These are phyloP conservation scores for Lasiosphaeria miniovina DNA, from an alignment of 495 filamentous ascomycete genomes.

Conservation along the genomic window DNA sequence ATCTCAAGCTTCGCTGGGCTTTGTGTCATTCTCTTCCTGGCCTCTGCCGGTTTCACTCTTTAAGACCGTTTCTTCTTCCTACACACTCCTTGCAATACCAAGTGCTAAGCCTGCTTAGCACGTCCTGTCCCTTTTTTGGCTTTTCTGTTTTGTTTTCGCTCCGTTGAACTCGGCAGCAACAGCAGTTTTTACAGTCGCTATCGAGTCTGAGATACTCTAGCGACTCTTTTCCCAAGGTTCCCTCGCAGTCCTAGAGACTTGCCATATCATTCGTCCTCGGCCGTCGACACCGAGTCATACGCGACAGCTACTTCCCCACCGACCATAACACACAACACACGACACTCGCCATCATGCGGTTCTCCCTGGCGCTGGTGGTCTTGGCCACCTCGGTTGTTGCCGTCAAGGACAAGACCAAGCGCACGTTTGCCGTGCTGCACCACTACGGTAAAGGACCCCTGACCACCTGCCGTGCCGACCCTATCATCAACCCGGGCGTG, in stretches of 20 bases:
- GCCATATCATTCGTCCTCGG: neutral
- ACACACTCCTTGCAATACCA: constrained; percentile 18
- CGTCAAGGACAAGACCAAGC: constrained; percentile 29
- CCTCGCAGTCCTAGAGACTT: constrained; percentile 26
- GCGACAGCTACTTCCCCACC: constrained; percentile 2
- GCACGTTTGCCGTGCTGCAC: constrained; percentile 45
- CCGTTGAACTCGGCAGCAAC: neutral
- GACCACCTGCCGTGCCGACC: constrained; percentile 59
- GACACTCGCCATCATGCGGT: constrained; percentile 17
- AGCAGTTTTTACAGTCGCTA: neutral
- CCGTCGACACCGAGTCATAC: neutral
- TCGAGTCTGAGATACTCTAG: constrained; percentile 15
- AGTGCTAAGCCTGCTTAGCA: constrained; percentile 37
- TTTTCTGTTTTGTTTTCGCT: constrained; percentile 1
- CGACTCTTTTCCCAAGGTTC: neutral
- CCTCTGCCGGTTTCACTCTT: constrained; percentile 19
- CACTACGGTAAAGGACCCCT: constrained; percentile 47
- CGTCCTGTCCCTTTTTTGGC: constrained; percentile 33
- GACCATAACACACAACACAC: constrained; percentile 2
- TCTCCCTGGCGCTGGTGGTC: constrained; percentile 21
- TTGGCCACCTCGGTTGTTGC: constrained; percentile 30
- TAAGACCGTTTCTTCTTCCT: constrained; percentile 12
- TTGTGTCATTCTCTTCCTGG: constrained; percentile 30
- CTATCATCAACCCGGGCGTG: constrained; percentile 58
- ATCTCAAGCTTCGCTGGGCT: constrained; percentile 23